Evolutionary conservation across 352 stramenopile species (phyloP).

Genomic region (Phytophthora pseudosyringae): DNA sequence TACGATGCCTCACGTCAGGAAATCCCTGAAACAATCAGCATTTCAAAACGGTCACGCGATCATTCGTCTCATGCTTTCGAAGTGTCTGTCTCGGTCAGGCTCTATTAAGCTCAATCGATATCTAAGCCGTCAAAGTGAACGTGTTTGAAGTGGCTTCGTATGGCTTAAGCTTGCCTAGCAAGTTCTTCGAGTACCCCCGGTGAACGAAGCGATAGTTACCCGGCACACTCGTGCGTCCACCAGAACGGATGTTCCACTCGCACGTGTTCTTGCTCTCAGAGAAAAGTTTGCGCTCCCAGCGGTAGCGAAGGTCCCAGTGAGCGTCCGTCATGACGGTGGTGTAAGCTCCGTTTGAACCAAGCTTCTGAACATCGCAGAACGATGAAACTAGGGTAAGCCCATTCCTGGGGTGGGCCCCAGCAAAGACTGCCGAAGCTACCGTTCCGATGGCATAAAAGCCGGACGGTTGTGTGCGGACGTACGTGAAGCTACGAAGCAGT

Average conservation of each 20-base stretch:
- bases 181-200: slow-evolving; percentile 49
- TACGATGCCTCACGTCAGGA: too few relatives aligned
- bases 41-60: too few relatives aligned
- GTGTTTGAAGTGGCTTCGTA: slow-evolving; percentile 42
- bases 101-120: too few relatives aligned
- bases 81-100: too few relatives aligned
- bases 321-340: slow-evolving; percentile 54
- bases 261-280: slow-evolving; percentile 51
- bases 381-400: slow-evolving; percentile 39
- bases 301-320: slow-evolving; percentile 61
- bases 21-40: too few relatives aligned
- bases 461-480: slow-evolving; percentile 33
- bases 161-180: slow-evolving; percentile 33
- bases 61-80: too few relatives aligned
- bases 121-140: slow-evolving; percentile 30
- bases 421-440: slow-evolving; percentile 48
- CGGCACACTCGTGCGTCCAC: slow-evolving; percentile 32
- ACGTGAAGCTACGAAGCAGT: slow-evolving; percentile 29
- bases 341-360: slow-evolving; percentile 28
- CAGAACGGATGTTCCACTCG: too few relatives aligned
- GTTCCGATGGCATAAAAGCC: slow-evolving; percentile 37
- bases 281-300: slow-evolving; percentile 38
- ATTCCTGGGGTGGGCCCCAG: slow-evolving; percentile 57
- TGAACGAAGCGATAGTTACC: slow-evolving; percentile 56
- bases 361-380: slow-evolving; percentile 60